Conservation (phyloP, 2,329 filamentous ascomycete species). For the Trichoderma koningiopsis region DNA sequence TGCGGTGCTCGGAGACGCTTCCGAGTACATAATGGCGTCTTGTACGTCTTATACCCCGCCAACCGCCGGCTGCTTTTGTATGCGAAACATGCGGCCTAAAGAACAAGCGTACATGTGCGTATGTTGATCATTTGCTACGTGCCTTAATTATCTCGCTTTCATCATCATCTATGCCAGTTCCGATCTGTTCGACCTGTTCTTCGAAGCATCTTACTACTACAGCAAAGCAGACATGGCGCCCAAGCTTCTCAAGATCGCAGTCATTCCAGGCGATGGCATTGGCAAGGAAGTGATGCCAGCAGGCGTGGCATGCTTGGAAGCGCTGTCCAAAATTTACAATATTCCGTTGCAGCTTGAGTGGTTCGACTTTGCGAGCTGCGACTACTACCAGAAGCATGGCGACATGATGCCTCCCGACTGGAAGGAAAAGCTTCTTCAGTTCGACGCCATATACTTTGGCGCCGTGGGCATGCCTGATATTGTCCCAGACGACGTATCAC, state of each 20-base stretch:
- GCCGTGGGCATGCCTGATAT: conserved; percentile 59
- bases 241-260: conserved; percentile 30
- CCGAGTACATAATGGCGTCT: not conserved
- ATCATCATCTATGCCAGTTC: not conserved
- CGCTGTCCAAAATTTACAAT: conserved; percentile 56
- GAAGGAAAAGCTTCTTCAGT: conserved; percentile 56
- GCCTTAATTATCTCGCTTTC: not conserved
- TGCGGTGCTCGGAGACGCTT: not conserved
- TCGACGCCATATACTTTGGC: conserved; percentile 69
- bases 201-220: not conserved
- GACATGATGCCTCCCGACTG: conserved; percentile 48
- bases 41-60: conserved; percentile 1
- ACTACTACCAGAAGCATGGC: conserved; percentile 53
- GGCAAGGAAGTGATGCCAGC: conserved; percentile 60
- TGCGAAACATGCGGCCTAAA: conserved; percentile 13
- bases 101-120: conserved; percentile 7
- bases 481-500: conserved; percentile 67
- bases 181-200: not conserved
- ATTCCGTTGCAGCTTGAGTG: conserved; percentile 61
- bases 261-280: conserved; percentile 66
- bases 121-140: conserved; percentile 5
- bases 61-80: conserved; percentile 8
- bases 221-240: not conserved
- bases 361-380: conserved; percentile 68
- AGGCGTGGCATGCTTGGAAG: conserved; percentile 36